Evolutionary conservation across 116 monocot genomes (phyloP).

Genomic region (Iris pallida): DNA sequence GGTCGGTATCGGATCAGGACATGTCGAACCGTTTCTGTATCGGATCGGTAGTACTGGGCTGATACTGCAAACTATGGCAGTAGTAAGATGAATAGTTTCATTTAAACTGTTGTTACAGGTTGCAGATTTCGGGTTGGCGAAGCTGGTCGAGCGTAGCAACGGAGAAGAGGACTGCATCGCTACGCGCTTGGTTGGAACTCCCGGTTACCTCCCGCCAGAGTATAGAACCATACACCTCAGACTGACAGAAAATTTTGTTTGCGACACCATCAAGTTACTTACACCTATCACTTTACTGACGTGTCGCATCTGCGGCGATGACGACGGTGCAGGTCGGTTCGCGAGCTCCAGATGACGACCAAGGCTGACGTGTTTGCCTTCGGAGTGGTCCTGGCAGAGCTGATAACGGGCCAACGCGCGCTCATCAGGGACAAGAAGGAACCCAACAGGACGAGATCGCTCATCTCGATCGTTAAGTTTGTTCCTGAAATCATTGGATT

Average conservation of each 20-base stretch:
- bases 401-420: conserved; percentile 42
- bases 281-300: background rate
- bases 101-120: conserved; percentile 9
- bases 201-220: conserved; percentile 57
- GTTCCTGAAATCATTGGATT: background rate
- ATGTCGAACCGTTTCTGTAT: no score
- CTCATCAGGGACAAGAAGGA: conserved; percentile 38
- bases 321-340: conserved; percentile 18
- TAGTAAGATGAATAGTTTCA: no score
- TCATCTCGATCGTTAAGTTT: conserved; percentile 33
- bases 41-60: no score
- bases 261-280: background rate
- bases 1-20: no score
- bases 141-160: conserved; percentile 35
- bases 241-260: background rate
- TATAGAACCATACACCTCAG: background rate
- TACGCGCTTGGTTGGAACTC: conserved; percentile 46
- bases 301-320: no score
- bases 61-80: no score
- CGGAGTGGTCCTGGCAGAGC: conserved; percentile 51
- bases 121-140: conserved; percentile 46
- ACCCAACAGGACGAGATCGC: conserved; percentile 29
- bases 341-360: conserved; percentile 40
- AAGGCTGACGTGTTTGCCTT: conserved; percentile 48
- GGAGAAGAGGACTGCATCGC: conserved; percentile 28